phyloP scores from a whole-genome alignment of 805 yeast species.

The Ogataea nonfermentans region DNA sequence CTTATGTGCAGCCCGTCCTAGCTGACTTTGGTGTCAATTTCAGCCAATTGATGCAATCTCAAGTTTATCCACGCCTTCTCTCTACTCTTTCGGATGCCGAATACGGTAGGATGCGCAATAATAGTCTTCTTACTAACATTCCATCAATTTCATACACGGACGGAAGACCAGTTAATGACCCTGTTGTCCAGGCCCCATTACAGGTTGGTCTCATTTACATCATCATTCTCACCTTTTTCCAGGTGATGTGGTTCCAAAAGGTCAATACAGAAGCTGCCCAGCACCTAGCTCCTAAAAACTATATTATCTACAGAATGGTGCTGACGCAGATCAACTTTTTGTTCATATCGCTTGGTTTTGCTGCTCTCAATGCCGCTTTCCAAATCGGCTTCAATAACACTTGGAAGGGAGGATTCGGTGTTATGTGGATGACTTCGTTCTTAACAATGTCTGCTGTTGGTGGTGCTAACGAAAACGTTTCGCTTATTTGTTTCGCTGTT shows the following conservation, averaged over 20 bases:
- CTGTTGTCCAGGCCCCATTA: conserved; percentile 59
- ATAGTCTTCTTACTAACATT: conserved; percentile 19
- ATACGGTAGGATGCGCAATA: conserved; percentile 21
- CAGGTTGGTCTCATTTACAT: conserved; percentile 76
- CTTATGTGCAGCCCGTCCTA: conserved; percentile 46
- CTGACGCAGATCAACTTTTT: conserved; percentile 54
- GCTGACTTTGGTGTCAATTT: conserved; percentile 36
- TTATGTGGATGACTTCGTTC: conserved; percentile 68
- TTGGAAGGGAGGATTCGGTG: conserved; percentile 66
- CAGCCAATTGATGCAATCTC: conserved; percentile 13
- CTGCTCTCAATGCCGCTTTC: conserved; percentile 63
- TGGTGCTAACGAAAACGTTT: conserved; percentile 66
- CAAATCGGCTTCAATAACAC: conserved; percentile 57
- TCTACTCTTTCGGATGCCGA: conserved; percentile 26
- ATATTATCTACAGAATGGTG: conserved; percentile 50
- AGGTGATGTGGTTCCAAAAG: conserved; percentile 56
- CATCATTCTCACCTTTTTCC: conserved; percentile 71
- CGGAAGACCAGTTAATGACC: conserved; percentile 47
- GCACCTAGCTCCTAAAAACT: conserved; percentile 41
- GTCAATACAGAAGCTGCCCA: conserved; percentile 51
- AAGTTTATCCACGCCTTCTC: conserved; percentile 31
- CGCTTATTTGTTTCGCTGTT: conserved; percentile 46
- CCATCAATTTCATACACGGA: conserved; percentile 37
- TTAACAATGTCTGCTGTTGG: conserved; percentile 77
- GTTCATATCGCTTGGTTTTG: conserved; percentile 54